Conservation (phyloP, 2,329 filamentous ascomycete species). For the Colletotrichum sp. region DNA sequence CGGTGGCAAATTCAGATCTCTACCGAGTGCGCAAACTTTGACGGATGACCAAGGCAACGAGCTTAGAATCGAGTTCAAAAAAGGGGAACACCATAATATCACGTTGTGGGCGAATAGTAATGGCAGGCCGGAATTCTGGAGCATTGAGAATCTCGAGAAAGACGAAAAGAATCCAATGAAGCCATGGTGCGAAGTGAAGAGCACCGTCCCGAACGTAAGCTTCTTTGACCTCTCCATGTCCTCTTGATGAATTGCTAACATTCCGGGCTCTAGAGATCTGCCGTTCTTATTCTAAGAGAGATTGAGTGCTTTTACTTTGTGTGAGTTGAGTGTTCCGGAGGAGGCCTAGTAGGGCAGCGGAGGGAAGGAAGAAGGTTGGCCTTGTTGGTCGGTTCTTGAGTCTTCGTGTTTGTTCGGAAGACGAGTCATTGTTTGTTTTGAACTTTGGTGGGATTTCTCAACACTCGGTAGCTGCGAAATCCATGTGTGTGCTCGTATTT, state of each 20-base stretch:
- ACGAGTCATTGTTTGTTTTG: neutral
- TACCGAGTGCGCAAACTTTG: neutral
- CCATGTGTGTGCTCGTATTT: accelerated
- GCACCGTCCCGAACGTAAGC: neutral
- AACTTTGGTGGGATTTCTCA: neutral
- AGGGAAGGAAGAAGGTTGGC: no score
- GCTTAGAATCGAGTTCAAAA: neutral
- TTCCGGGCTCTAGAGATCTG: neutral
- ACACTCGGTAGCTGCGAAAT: neutral
- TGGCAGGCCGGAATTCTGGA: neutral
- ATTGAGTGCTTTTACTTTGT: neutral
- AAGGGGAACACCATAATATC: accelerated
- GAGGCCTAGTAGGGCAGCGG: neutral
- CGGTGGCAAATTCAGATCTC: neutral
- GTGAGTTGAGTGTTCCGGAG: neutral
- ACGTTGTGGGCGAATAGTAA: neutral
- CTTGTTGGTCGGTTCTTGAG: neutral
- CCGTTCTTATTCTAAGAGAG: neutral
- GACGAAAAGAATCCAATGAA: neutral
- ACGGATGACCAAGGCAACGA: neutral
- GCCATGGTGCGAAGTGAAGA: neutral
- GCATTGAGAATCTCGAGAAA: neutral
- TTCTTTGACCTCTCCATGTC: accelerated
- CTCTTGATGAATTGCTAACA: neutral
- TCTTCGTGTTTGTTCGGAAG: neutral